Evolutionary conservation across 2,329 filamentous ascomycete genomes (phyloP).

Genomic region (Pseudocercospora vitis): DNA sequence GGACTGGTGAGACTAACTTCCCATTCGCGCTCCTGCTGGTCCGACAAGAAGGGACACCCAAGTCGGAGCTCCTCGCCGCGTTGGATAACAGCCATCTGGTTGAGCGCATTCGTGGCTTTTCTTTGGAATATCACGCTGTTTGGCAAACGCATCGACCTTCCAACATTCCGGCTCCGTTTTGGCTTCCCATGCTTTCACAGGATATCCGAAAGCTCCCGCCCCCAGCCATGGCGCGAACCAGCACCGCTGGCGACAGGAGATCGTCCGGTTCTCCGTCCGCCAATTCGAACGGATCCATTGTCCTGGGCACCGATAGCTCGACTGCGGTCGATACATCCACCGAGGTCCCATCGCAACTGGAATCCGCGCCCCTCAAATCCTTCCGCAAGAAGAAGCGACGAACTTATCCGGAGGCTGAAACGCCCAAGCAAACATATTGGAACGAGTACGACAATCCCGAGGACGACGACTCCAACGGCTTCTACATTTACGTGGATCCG

Average conservation of each 20-base stretch:
- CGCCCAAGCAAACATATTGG: conserved; percentile 61
- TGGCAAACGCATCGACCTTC: conserved; percentile 49
- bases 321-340: conserved; percentile 36
- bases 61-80: conserved; percentile 42
- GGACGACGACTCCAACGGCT: conserved; percentile 61
- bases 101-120: conserved; percentile 56
- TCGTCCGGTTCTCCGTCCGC: conserved; percentile 24
- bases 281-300: conserved; percentile 41
- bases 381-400: conserved; percentile 47
- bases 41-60: conserved; percentile 48
- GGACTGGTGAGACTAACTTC: conserved; percentile 38
- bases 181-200: conserved; percentile 49
- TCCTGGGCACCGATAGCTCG: conserved; percentile 37
- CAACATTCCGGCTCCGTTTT: conserved; percentile 50
- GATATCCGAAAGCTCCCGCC: conserved; percentile 57
- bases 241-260: conserved; percentile 19
- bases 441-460: conserved; percentile 85
- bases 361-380: conserved; percentile 43
- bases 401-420: conserved; percentile 30
- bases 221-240: conserved; percentile 30
- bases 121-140: conserved; percentile 54
- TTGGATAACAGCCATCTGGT: conserved; percentile 47
- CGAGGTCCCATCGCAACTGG: conserved; percentile 39
- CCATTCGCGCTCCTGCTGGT: conserved; percentile 55
- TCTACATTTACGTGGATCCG: conserved; percentile 73